These are phyloP conservation scores for Podaxis carcinomalis DNA, from an alignment of 768 basidiomycete species.

Conservation along the genomic window DNA sequence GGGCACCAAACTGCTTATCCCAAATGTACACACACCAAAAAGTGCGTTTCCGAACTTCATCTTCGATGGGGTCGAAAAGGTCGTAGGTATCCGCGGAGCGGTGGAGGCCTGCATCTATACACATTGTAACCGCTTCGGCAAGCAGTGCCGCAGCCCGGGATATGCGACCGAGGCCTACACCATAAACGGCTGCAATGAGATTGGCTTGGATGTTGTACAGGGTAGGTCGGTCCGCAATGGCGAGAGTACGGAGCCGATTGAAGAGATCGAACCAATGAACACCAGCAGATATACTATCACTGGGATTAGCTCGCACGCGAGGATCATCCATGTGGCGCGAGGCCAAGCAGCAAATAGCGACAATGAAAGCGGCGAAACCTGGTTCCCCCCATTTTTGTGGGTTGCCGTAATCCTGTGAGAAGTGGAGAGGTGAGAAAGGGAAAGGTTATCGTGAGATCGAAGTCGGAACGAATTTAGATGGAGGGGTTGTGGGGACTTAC, in stretches of 20 bases:
- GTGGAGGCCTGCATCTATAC: constrained; percentile 85
- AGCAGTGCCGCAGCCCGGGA: constrained; percentile 84
- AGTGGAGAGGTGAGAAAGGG: neutral
- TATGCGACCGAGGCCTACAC: constrained; percentile 84
- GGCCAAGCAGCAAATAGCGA: constrained; percentile 87
- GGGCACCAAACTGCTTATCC: constrained; percentile 90
- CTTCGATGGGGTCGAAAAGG: constrained; percentile 85
- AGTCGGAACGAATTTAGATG: constrained; percentile 1
- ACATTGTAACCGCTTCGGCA: constrained; percentile 84
- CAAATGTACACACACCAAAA: constrained; percentile 97
- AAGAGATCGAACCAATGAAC: constrained; percentile 92
- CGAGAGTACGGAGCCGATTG: constrained; percentile 80
- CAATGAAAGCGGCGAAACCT: constrained; percentile 91
- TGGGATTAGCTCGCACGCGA: constrained; percentile 77
- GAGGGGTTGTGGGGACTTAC: constrained; percentile 34
- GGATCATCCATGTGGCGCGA: constrained; percentile 92
- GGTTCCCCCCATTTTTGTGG: constrained; percentile 95
- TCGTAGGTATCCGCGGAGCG: constrained; percentile 83
- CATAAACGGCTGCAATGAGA: constrained; percentile 89
- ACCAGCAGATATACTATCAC: constrained; percentile 83
- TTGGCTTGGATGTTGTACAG: constrained; percentile 90
- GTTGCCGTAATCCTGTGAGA: constrained; percentile 79
- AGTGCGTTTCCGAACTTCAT: constrained; percentile 88
- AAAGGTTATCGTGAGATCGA: constrained; percentile 5
- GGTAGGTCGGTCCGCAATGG: constrained; percentile 84